phyloP scores from a whole-genome alignment of 208 protist genomes.

The Acanthamoeba healyi region DNA sequence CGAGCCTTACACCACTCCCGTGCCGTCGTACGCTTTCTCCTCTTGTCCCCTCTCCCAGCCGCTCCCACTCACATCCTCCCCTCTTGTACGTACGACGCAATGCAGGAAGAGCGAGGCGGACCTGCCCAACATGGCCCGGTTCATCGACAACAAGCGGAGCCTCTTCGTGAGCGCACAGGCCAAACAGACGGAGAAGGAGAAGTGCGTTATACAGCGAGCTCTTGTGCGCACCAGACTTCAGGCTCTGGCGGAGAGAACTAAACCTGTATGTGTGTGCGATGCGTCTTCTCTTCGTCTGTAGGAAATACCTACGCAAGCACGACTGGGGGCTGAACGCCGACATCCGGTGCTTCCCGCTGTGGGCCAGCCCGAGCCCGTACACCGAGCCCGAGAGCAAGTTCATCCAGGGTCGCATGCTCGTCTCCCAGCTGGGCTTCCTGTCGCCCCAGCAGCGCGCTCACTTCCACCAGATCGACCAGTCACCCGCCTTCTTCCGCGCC shows the following conservation, averaged over 20 bases:
- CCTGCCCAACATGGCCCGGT: conserved; percentile 27
- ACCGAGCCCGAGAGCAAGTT: background rate
- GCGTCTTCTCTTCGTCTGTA: background rate
- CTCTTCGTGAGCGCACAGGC: background rate
- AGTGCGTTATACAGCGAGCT: too few species aligned
- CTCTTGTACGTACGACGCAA: too few species aligned
- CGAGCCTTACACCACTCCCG: background rate
- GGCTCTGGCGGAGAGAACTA: too few species aligned
- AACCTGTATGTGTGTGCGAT: too few species aligned
- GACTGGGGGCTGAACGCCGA: conserved; percentile 16
- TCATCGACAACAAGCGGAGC: background rate
- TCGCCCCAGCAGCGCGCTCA: background rate
- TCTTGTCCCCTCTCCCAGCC: too few species aligned
- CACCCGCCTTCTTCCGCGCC: conserved; percentile 19
- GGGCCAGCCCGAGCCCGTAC: conserved; percentile 1
- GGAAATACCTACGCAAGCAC: conserved; percentile 9
- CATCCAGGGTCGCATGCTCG: conserved; percentile 34
- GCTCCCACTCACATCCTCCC: too few species aligned
- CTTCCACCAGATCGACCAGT: conserved; percentile 50
- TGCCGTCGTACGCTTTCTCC: background rate
- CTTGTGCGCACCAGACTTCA: too few species aligned
- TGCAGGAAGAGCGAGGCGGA: conserved; percentile 5
- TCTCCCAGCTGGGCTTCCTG: conserved; percentile 42
- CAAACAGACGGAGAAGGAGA: conserved; percentile 42
- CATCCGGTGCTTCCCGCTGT: conserved; percentile 8